A percentile compares a stretch with the other conserved stretches of the same genome.
These are phyloP conservation scores for Rhizophagus clarus DNA, from an alignment of 192 early-diverging fungal species.

Conservation along the genomic window DNA sequence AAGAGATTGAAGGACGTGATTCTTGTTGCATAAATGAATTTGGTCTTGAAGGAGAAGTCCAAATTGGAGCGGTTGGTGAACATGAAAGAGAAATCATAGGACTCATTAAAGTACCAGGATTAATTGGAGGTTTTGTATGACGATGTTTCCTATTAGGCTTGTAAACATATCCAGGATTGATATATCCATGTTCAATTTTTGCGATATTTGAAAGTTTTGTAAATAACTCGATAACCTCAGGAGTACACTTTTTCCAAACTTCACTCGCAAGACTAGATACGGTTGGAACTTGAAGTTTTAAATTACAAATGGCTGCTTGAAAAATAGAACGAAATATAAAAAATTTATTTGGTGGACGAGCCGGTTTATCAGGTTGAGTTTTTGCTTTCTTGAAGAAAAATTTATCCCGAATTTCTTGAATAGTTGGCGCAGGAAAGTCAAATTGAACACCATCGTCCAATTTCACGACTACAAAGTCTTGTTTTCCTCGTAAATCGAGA, in stretches of 20 bases:
- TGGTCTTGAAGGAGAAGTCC: not conserved
- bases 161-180: slow-evolving; percentile 31
- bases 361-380: slow-evolving; percentile 29
- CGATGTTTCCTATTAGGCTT: slow-evolving; percentile 6
- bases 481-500: not conserved
- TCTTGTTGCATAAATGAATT: too few relatives aligned
- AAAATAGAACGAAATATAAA: slow-evolving; percentile 32
- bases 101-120: not conserved
- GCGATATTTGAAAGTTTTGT: slow-evolving; percentile 17
- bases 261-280: slow-evolving; percentile 26
- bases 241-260: slow-evolving; percentile 23
- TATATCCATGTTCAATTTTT: slow-evolving; percentile 25
- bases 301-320: slow-evolving; percentile 13
- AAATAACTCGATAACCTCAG: slow-evolving; percentile 22
- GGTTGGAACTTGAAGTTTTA: slow-evolving; percentile 29
- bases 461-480: not conserved
- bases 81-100: not conserved
- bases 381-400: slow-evolving; percentile 32
- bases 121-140: not conserved
- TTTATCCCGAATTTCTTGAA: slow-evolving; percentile 21
- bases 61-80: not conserved
- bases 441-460: slow-evolving; percentile 13
- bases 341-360: slow-evolving; percentile 31
- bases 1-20: not conserved
- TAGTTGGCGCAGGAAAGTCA: slow-evolving; percentile 20